Evolutionary conservation across 148 eudicot genomes (phyloP).

Genomic region (Selenicereus undatus): DNA sequence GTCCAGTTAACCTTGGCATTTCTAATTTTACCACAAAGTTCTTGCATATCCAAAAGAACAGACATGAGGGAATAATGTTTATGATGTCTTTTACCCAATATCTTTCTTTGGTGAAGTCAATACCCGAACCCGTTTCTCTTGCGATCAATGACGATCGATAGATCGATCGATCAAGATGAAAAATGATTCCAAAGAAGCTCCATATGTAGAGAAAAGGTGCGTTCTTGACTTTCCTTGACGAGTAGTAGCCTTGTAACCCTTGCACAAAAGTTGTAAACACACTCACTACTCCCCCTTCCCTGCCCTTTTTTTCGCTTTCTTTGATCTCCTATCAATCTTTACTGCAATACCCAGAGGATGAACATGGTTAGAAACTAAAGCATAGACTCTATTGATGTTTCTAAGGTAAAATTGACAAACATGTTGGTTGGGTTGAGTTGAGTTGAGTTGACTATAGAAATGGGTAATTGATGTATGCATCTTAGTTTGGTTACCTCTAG

Average conservation of each 20-base stretch:
- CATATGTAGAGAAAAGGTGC: slow-evolving; percentile 67
- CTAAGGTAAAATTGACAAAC: too few species aligned
- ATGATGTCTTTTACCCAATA: slow-evolving; percentile 4
- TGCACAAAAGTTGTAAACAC: slow-evolving; percentile 24
- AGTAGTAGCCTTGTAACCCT: neutral
- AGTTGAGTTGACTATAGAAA: too few species aligned
- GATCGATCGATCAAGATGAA: neutral
- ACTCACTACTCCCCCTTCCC: slow-evolving; percentile 12
- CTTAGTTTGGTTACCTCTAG: too few species aligned
- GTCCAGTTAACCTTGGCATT: slow-evolving; percentile 11
- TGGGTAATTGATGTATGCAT: too few species aligned
- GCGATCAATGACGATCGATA: slow-evolving; percentile 11
- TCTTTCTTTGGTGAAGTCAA: slow-evolving; percentile 55
- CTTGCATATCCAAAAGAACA: slow-evolving; percentile 19
- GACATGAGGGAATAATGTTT: neutral
- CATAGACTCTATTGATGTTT: too few species aligned
- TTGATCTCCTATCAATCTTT: neutral
- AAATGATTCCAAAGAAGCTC: neutral
- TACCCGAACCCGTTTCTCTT: slow-evolving; percentile 87
- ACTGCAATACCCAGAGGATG: slow-evolving; percentile 21
- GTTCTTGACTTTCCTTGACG: slow-evolving; percentile 95
- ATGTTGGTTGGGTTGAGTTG: too few species aligned
- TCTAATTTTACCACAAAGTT: slow-evolving; percentile 22
- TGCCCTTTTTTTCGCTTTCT: neutral
- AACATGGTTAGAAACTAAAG: neutral